Evolutionary conservation across 176 grass and related monocot species (phyloP).

Genomic region (bread wheat (Triticum aestivum)): IWGSC_CS_RefSeq_v2.1 NC_057799.1:87713028-87713527

Average conservation of each 20-base stretch:
- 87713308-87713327: not conserved
- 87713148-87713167: slow-evolving; percentile 2
- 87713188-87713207: not conserved
- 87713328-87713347: not conserved
- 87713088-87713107: slow-evolving; percentile 18
- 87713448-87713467: not conserved
- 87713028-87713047: not conserved
- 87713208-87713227: not conserved
- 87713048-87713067: not conserved
- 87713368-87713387: slow-evolving; percentile 6
- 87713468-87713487: slow-evolving; percentile 14
- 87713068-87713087: slow-evolving; percentile 19
- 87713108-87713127: slow-evolving; percentile 16
- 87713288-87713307: not conserved
- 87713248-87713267: not conserved
- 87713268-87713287: not conserved
- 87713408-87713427: slow-evolving; percentile 13
- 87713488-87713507: slow-evolving; percentile 10
- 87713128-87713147: slow-evolving; percentile 18
- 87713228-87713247: not conserved
- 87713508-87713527: slow-evolving; percentile 24
- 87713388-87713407: slow-evolving; percentile 6
- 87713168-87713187: not conserved
- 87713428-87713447: not conserved
- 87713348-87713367: slow-evolving; percentile 11